Evolutionary conservation across 2,329 filamentous ascomycete genomes (phyloP).

Genomic region (Penicillium psychrosexuale): DNA sequence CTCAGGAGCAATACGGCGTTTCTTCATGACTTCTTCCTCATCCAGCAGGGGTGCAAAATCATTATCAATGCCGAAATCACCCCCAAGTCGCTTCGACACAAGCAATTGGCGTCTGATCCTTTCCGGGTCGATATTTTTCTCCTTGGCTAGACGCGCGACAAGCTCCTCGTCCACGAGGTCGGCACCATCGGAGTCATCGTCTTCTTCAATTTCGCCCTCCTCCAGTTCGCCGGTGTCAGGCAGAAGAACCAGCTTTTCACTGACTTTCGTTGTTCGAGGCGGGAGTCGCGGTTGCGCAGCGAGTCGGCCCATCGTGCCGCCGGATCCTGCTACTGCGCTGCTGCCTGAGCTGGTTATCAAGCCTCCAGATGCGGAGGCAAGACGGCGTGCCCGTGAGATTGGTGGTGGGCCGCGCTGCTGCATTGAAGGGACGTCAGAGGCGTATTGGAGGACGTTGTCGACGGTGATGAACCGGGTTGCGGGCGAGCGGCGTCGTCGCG

Average conservation of each 20-base stretch:
- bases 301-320: constrained; percentile 56
- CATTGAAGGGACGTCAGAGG: constrained; percentile 90
- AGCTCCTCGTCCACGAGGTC: constrained; percentile 38
- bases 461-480: constrained; percentile 77
- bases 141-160: constrained; percentile 32
- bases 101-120: constrained; percentile 32
- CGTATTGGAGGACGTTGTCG: constrained; percentile 91
- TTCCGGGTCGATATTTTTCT: constrained; percentile 36
- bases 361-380: constrained; percentile 32
- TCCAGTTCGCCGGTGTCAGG: constrained; percentile 63
- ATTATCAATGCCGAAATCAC: constrained; percentile 57
- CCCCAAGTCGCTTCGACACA: constrained; percentile 35
- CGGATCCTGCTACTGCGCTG: constrained; percentile 46
- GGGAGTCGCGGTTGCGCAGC: constrained; percentile 63
- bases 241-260: constrained; percentile 91
- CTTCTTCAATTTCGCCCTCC: constrained; percentile 43
- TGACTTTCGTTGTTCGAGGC: constrained; percentile 86
- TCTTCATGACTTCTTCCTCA: constrained; percentile 62
- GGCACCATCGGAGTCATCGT: constrained; percentile 23
- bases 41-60: constrained; percentile 49
- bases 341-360: constrained; percentile 35
- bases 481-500: constrained; percentile 31
- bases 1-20: constrained; percentile 49
- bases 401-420: constrained; percentile 70
- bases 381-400: constrained; percentile 32